Evolutionary conservation across 1,284 basidiomycete genomes (phyloP).

Genomic region (Cryptococcus sp.): DNA sequence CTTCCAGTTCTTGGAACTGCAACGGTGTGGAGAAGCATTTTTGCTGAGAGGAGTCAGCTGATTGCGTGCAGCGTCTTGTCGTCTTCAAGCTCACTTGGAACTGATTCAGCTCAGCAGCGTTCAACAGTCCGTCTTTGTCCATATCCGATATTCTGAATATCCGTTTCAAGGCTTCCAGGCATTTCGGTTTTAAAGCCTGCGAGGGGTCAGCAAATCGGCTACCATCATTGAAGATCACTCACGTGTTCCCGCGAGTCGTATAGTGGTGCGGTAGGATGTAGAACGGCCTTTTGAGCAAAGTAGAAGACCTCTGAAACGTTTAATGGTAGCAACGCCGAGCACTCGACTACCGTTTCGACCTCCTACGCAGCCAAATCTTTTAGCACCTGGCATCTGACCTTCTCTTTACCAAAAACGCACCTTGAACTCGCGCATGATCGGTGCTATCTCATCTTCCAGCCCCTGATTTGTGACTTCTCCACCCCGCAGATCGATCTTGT

Average conservation of each 20-base stretch:
- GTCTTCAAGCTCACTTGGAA: constrained; percentile 71
- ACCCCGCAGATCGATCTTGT: constrained; percentile 94
- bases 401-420: constrained; percentile 51
- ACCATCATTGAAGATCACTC: constrained; percentile 22
- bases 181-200: constrained; percentile 90
- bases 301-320: constrained; percentile 99
- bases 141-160: constrained; percentile 96
- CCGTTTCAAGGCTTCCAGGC: constrained; percentile 80
- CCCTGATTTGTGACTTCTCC: constrained; percentile 93
- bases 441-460: constrained; percentile 88
- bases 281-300: constrained; percentile 96
- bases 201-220: background rate
- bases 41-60: constrained; percentile 57
- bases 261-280: constrained; percentile 94
- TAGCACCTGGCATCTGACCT: background rate
- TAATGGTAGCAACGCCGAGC: constrained; percentile 81
- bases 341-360: constrained; percentile 98
- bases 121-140: constrained; percentile 91
- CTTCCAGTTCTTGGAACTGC: constrained; percentile 88
- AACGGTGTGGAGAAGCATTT: constrained; percentile 94
- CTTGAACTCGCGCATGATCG: constrained; percentile 98
- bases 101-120: constrained; percentile 89
- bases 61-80: background rate
- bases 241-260: constrained; percentile 97
- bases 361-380: constrained; percentile 61